Evolutionary conservation across 176 grass and related monocot species (phyloP).

Genomic region (Guadua angustifolia): DNA sequence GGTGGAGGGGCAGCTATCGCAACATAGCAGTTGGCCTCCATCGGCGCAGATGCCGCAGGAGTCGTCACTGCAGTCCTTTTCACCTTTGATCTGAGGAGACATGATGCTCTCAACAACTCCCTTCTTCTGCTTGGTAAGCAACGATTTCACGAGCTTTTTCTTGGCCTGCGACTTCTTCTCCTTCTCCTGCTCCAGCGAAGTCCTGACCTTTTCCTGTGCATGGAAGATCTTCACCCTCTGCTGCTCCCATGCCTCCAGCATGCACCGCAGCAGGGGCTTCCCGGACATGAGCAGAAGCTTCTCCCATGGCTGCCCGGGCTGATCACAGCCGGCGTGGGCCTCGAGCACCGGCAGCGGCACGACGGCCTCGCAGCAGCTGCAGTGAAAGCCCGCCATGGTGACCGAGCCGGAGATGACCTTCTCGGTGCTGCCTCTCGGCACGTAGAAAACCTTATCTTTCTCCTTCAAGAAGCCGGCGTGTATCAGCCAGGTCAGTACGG

Average conservation of each 20-base stretch:
- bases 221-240: slow-evolving; percentile 20
- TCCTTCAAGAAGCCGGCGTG: slow-evolving; percentile 56
- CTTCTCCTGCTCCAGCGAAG: slow-evolving; percentile 42
- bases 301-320: slow-evolving; percentile 55
- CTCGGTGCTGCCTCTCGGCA: slow-evolving; percentile 13
- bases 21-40: slow-evolving; percentile 75
- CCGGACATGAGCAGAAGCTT: slow-evolving; percentile 65
- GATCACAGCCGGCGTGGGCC: slow-evolving; percentile 46
- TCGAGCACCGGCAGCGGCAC: slow-evolving; percentile 49
- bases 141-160: slow-evolving; percentile 29
- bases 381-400: slow-evolving; percentile 50
- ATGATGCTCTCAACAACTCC: neutral
- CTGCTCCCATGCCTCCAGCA: slow-evolving; percentile 63
- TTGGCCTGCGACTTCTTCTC: slow-evolving; percentile 22
- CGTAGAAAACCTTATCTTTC: slow-evolving; percentile 58
- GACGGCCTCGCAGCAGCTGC: slow-evolving; percentile 59
- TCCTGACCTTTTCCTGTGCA: slow-evolving; percentile 14
- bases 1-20: slow-evolving; percentile 78
- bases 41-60: slow-evolving; percentile 83
- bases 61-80: slow-evolving; percentile 71
- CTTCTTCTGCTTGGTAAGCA: slow-evolving; percentile 25
- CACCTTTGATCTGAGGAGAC: slow-evolving; percentile 34
- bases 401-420: slow-evolving; percentile 60
- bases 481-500: slow-evolving; percentile 74
- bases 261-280: slow-evolving; percentile 49